Conservation (phyloP, 2,329 filamentous ascomycete species). For the Ilyonectria destructans region DNA sequence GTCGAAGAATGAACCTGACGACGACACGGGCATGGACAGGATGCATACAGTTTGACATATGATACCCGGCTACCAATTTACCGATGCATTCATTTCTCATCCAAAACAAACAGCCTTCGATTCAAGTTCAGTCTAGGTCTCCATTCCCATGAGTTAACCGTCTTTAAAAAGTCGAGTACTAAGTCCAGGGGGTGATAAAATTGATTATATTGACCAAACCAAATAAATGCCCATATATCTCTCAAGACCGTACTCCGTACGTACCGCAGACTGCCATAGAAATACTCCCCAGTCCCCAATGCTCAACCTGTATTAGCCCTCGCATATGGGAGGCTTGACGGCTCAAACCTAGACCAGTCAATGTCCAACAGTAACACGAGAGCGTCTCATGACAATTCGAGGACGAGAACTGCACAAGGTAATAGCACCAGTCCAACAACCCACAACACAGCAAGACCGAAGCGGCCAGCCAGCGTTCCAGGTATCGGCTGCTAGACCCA, state of each 20-base stretch:
- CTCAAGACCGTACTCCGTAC: no score
- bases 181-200: no score
- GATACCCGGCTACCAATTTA: constrained; percentile 21
- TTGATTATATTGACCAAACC: no score
- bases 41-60: constrained; percentile 20
- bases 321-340: not conserved
- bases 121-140: not conserved
- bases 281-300: no score
- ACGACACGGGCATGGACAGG: not conserved
- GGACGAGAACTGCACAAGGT: not conserved
- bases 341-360: not conserved
- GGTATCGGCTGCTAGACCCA: not conserved
- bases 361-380: not conserved
- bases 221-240: no score
- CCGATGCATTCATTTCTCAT: not conserved
- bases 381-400: not conserved
- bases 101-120: not conserved
- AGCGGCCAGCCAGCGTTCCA: not conserved
- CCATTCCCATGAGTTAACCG: not conserved
- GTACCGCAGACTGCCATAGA: no score
- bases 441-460: no score
- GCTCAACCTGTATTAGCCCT: not conserved
- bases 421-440: not conserved
- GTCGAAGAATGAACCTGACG: not conserved
- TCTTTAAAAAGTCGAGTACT: not conserved